Evolutionary conservation across 106 monocot species (phyloP).

Genomic region (Dactylorhiza incarnata): DNA sequence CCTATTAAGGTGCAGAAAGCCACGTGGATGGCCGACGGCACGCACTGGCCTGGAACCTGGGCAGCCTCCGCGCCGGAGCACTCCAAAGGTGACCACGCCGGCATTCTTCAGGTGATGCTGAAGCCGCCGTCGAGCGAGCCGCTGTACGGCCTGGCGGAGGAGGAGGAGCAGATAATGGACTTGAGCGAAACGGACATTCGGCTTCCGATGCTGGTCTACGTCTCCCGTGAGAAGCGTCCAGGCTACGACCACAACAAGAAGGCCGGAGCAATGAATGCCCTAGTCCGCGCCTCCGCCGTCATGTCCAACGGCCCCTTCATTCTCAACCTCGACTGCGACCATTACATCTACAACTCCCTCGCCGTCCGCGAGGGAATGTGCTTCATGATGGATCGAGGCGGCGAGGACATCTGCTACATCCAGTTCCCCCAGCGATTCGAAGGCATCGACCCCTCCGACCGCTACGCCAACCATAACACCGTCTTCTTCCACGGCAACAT

Average conservation of each 20-base stretch:
- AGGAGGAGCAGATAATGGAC: slow-evolving; percentile 33
- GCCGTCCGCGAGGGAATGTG: slow-evolving; percentile 25
- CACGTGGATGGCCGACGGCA: slow-evolving; percentile 65
- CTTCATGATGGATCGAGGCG: slow-evolving; percentile 54
- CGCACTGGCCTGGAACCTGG: slow-evolving; percentile 47
- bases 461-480: slow-evolving; percentile 74
- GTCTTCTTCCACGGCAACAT: slow-evolving; percentile 83
- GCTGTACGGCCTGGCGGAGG: slow-evolving; percentile 25
- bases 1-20: slow-evolving; percentile 39
- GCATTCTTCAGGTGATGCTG: slow-evolving; percentile 65
- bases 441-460: slow-evolving; percentile 69
- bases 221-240: slow-evolving; percentile 55
- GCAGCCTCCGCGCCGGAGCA: slow-evolving; percentile 30
- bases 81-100: slow-evolving; percentile 51
- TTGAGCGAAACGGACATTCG: slow-evolving; percentile 51
- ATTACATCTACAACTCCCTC: slow-evolving; percentile 23
- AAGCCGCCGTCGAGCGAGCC: slow-evolving; percentile 42
- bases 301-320: slow-evolving; percentile 74
- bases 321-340: slow-evolving; percentile 39
- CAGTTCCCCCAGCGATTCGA: slow-evolving; percentile 74
- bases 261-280: slow-evolving; percentile 70
- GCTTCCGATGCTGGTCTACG: slow-evolving; percentile 61
- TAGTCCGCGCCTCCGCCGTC: slow-evolving; percentile 59
- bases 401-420: slow-evolving; percentile 71
- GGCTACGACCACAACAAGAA: slow-evolving; percentile 78